Conservation (phyloP, 306 rosid species). For the Hylodesmum podocarpum region DNA sequence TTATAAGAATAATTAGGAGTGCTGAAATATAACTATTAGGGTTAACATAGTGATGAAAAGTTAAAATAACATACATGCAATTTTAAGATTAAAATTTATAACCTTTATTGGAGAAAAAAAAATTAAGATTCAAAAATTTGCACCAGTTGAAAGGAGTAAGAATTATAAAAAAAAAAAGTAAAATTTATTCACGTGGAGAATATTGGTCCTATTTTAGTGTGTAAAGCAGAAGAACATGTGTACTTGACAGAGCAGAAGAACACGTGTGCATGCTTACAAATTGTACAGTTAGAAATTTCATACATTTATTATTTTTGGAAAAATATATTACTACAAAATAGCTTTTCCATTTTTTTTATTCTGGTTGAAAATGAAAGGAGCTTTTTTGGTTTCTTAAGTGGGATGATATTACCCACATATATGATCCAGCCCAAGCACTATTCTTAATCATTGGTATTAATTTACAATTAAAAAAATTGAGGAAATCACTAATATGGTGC, state of each 20-base stretch:
- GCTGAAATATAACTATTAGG: no score
- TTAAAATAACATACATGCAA: no score
- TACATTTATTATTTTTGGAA: background rate
- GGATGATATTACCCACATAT: background rate
- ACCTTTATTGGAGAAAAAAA: no score
- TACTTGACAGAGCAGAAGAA: background rate
- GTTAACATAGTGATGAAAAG: no score
- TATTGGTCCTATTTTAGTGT: background rate
- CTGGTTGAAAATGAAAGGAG: background rate
- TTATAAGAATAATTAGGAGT: no score
- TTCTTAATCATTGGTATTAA: background rate
- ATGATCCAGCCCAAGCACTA: background rate
- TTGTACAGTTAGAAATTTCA: background rate
- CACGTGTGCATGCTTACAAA: background rate
- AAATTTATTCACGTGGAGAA: background rate
- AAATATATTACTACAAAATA: background rate
- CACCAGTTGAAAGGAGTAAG: no score
- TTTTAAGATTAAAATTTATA: no score
- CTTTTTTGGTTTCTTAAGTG: background rate
- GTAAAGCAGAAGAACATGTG: background rate
- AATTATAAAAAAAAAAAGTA: no score
- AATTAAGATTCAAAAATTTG: no score
- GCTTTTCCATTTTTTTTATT: background rate
- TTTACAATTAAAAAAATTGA: no score
- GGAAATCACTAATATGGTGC: no score